A percentile compares a stretch with the other conserved stretches of the same genome.
Conservation (phyloP, 2,329 filamentous ascomycete genomes). For the Ophiosphaerella korrae region DNA sequence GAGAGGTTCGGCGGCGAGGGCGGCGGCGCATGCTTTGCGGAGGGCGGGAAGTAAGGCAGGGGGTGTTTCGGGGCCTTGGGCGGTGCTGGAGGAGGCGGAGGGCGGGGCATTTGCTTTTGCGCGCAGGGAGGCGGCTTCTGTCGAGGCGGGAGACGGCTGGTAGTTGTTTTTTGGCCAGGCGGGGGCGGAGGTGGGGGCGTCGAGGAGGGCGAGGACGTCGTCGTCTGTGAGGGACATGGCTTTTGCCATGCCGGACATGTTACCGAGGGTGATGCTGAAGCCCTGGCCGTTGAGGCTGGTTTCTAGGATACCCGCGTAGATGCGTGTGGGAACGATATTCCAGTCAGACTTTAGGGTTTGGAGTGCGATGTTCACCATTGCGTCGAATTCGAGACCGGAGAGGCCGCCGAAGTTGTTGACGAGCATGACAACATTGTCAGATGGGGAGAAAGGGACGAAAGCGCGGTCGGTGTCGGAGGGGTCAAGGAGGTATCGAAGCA, state of each 20-base stretch:
- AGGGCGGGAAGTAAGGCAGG: constrained; percentile 47
- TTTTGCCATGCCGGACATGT: constrained; percentile 54
- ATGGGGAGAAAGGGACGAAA: constrained; percentile 54
- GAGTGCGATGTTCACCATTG: constrained; percentile 51
- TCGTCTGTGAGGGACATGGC: constrained; percentile 45
- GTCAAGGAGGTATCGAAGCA: constrained; percentile 56
- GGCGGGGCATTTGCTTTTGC: constrained; percentile 38
- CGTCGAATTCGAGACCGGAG: constrained; percentile 55
- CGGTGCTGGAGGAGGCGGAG: constrained; percentile 14
- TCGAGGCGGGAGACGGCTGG: constrained; percentile 28
- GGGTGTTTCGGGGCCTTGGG: constrained; percentile 48
- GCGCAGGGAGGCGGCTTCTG: constrained; percentile 33
- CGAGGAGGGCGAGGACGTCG: constrained; percentile 56
- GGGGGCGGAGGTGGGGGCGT: constrained; percentile 57
- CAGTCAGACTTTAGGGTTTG: constrained; percentile 53
- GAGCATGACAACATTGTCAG: constrained; percentile 53
- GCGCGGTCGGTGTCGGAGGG: constrained; percentile 54
- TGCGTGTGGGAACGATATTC: constrained; percentile 55
- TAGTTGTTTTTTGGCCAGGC: constrained; percentile 59
- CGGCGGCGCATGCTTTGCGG: constrained; percentile 50
- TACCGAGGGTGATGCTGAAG: constrained; percentile 61
- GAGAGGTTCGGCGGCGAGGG: constrained; percentile 64
- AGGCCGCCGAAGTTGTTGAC: constrained; percentile 58
- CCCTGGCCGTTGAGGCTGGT: constrained; percentile 62
- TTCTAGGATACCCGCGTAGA: constrained; percentile 57